A percentile compares a stretch with the other conserved stretches of the same genome.
These are phyloP conservation scores for Solanum appendiculatum DNA, from an alignment of 257 asterid genomes.

Conservation along the genomic window DNA sequence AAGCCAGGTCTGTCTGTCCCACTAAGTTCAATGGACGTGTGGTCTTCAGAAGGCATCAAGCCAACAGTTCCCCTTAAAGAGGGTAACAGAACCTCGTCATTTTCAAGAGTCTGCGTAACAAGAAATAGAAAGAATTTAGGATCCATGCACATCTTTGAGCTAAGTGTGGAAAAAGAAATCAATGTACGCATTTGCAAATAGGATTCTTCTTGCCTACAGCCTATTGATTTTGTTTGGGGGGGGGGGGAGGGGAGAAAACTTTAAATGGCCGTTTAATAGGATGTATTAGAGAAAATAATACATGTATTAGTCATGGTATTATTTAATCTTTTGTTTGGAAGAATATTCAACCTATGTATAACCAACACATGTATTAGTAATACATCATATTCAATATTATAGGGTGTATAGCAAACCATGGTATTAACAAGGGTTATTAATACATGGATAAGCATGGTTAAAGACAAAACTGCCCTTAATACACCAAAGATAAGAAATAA, in stretches of 20 bases:
- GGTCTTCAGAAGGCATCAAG: conserved; percentile 56
- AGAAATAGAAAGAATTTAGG: background rate
- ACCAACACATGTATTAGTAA: background rate
- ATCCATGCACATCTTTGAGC: background rate
- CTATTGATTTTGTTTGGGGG: background rate
- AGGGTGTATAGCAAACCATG: background rate
- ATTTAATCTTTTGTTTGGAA: background rate
- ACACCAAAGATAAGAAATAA: background rate
- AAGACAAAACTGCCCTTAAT: background rate
- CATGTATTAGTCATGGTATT: background rate
- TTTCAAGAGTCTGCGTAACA: conserved; percentile 51
- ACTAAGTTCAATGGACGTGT: conserved; percentile 60
- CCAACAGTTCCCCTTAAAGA: conserved; percentile 52
- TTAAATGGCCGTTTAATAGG: background rate
- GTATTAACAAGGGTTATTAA: background rate
- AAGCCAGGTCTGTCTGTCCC: conserved; percentile 81
- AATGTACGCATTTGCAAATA: background rate
- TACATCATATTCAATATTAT: background rate
- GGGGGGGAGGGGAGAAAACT: background rate
- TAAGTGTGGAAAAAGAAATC: background rate
- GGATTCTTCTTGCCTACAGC: background rate
- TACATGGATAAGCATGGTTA: background rate
- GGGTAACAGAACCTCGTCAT: conserved; percentile 35
- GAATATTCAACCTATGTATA: background rate
- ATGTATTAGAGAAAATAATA: background rate